Conservation (phyloP, 176 grass and related monocot genomes). For the Secale cereale region DNA sequence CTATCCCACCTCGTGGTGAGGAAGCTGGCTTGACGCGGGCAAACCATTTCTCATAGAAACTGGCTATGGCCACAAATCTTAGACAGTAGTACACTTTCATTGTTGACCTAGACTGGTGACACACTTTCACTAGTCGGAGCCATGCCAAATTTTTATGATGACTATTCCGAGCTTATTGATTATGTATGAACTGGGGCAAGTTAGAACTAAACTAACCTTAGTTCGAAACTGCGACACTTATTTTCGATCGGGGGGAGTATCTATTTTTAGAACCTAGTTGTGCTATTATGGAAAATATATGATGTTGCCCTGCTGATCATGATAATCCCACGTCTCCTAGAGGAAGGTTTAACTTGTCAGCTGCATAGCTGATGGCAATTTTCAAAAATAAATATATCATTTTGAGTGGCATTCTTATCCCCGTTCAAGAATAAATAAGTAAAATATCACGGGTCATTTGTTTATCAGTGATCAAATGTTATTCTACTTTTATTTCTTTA, state of each 20-base stretch:
- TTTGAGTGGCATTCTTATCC: conserved; percentile 12
- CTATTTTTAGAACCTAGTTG: neutral
- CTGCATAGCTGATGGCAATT: neutral
- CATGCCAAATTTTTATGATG: neutral
- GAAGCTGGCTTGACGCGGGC: neutral
- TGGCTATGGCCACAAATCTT: too few species aligned
- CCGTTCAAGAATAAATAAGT: neutral
- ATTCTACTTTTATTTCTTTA: conserved; percentile 34
- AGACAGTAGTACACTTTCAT: neutral
- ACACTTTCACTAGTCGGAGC: neutral
- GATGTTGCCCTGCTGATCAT: neutral
- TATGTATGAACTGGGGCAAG: neutral
- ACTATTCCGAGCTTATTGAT: neutral
- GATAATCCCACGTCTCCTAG: neutral
- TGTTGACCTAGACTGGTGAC: neutral
- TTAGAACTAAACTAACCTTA: neutral
- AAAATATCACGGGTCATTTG: neutral
- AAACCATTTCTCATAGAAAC: neutral
- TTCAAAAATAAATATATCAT: neutral
- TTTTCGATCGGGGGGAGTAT: too few species aligned
- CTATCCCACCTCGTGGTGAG: neutral
- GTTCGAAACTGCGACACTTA: too few species aligned
- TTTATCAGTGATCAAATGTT: conserved; percentile 21
- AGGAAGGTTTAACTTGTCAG: neutral
- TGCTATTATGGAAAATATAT: conserved; percentile 1